Conservation (phyloP, 352 stramenopile species). For the Plasmopara muralis region DNA sequence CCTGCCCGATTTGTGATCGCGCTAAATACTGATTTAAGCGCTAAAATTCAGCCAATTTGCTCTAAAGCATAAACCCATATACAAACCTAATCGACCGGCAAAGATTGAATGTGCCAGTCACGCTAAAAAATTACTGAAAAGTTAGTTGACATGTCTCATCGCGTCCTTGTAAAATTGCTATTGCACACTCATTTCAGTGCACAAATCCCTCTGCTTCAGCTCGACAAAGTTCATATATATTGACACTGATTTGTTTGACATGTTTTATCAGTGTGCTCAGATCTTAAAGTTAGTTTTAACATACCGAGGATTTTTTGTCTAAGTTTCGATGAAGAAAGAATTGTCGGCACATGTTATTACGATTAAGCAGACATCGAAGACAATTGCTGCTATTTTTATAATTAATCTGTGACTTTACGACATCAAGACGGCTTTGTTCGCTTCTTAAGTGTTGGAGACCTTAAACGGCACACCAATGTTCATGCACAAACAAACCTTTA, state of each 20-base stretch:
- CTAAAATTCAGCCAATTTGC: background rate
- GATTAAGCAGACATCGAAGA: slow-evolving; percentile 1
- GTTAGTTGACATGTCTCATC: slow-evolving; percentile 4
- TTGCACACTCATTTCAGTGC: background rate
- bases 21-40: background rate
- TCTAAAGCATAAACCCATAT: background rate
- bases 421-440: slow-evolving; percentile 1
- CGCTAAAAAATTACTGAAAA: too few relatives aligned
- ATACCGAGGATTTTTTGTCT: background rate
- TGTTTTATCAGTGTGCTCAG: background rate
- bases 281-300: background rate
- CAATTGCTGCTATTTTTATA: slow-evolving; percentile 6
- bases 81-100: background rate
- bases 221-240: background rate
- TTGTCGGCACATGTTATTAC: background rate
- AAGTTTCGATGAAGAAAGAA: background rate
- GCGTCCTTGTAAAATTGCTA: slow-evolving; percentile 4
- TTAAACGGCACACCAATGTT: background rate
- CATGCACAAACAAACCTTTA: background rate
- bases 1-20: background rate
- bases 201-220: background rate
- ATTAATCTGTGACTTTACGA: background rate
- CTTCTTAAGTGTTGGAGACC: slow-evolving; percentile 1
- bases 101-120: background rate
- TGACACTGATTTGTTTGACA: background rate